phyloP scores from a whole-genome alignment of 208 protist species.

The Trypanosoma brucei region DNA sequence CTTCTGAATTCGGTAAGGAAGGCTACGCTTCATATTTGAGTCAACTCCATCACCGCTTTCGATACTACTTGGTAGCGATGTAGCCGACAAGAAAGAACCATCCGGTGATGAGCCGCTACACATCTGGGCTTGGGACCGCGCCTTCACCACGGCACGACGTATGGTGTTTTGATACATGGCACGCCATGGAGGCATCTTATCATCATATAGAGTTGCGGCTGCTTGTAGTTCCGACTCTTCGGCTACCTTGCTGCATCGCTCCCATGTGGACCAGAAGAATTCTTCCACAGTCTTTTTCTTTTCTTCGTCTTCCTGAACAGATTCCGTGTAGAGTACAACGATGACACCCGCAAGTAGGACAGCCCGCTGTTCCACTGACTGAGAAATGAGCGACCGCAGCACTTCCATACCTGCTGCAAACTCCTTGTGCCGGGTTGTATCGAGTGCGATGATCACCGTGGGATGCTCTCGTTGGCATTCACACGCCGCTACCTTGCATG shows the following conservation, averaged over 20 bases:
- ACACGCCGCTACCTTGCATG: not conserved
- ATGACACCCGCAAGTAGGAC: slow-evolving; percentile 20
- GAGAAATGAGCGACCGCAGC: slow-evolving; percentile 9
- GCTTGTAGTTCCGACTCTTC: not conserved
- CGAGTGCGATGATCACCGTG: slow-evolving; percentile 20
- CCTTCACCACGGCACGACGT: slow-evolving; percentile 3
- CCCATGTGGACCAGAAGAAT: slow-evolving; percentile 16
- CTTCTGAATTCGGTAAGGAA: not conserved
- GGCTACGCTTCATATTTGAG: not conserved
- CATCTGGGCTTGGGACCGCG: not conserved
- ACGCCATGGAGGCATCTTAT: slow-evolving; percentile 10
- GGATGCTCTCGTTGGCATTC: not conserved
- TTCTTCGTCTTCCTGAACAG: slow-evolving; percentile 4
- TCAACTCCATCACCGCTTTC: not conserved
- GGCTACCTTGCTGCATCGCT: not conserved
- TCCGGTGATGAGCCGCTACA: not conserved
- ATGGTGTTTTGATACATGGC: slow-evolving; percentile 18
- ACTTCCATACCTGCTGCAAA: slow-evolving; percentile 13
- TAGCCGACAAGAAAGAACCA: not conserved
- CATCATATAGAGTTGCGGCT: not conserved
- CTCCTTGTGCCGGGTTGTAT: slow-evolving; percentile 3
- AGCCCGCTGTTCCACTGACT: slow-evolving; percentile 3
- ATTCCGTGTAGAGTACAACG: slow-evolving; percentile 9
- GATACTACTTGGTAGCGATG: not conserved
- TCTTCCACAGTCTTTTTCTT: slow-evolving; percentile 9